Base-by-base conservation (phyloP, 2,329 filamentous ascomycete genomes). In the Hymenoscyphus fructigenus region DNA sequence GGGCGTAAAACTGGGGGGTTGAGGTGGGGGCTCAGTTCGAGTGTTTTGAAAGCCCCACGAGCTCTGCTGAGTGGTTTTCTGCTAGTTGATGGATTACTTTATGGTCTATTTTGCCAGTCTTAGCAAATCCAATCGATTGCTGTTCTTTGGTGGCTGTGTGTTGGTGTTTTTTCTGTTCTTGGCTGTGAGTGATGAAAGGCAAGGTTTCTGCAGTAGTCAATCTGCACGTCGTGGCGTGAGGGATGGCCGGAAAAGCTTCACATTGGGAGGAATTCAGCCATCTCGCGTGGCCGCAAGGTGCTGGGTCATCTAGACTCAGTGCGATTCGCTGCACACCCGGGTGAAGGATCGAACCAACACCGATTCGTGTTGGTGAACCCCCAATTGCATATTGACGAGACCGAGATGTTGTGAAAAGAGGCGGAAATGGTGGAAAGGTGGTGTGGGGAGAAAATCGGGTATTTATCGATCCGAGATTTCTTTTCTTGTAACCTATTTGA, bases 231-330 rank as follows among this genome's bases (percentile, higher is more conserved):
- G 26, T 34, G 14, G 47, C 47, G 26, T 20, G 26, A 53, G 47
- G 47, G 14, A 20, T 29, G 26, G 53, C 53, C 28, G 20, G 14
- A 29, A 29, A n/a, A 17, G 26, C 26, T 32, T 29, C 26, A 26
- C 26, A 57, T 57, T 57, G 53, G 53, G 15, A 34, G 14, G 55
- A 17, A 32, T 57, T 57, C 55, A 57, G 29, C 55, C 26, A 29
- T 34, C 26, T 57, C 55, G 55, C 55, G 55, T 57, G 55, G 55
- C 55, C 26, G n/a, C 55, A n/a, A 20, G 55, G 55, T 29, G 55
- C 53, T 3, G 23, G 55, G 15, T 32, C 55, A 32, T 57, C 55
- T 57, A 28, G 14, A 34, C 28, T 17, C 15, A 12, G 28, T 32
- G n/a, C 55, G 28, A 32, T 57, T 57, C 26, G 55, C 15, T 32